phyloP scores from a whole-genome alignment of 306 rosid genomes.

The Malus fusca region DNA sequence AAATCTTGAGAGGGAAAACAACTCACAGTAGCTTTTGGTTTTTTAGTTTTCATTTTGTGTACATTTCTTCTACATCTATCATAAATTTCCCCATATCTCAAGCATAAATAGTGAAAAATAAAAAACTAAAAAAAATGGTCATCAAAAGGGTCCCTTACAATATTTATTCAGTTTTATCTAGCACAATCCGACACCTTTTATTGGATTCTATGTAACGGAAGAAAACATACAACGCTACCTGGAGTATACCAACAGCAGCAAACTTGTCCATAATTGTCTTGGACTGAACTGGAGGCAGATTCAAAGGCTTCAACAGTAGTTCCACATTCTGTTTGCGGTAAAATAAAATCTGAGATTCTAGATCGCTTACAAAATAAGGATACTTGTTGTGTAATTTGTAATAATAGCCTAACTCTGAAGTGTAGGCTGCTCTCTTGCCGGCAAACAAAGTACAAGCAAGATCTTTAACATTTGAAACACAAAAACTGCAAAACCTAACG shows the following conservation, averaged over 20 bases:
- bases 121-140: too few relatives aligned
- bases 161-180: not conserved
- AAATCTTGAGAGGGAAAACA: too few relatives aligned
- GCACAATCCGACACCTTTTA: not conserved
- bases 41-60: too few relatives aligned
- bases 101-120: too few relatives aligned
- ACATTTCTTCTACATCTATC: too few relatives aligned
- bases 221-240: constrained; percentile 30
- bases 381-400: not conserved
- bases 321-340: constrained; percentile 51
- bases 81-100: too few relatives aligned
- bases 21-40: too few relatives aligned
- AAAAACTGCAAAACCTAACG: not conserved
- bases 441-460: not conserved
- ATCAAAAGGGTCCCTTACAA: too few relatives aligned
- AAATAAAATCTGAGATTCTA: constrained; percentile 2
- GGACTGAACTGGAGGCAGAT: constrained; percentile 32
- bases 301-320: constrained; percentile 48
- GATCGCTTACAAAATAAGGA: not conserved
- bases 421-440: not conserved
- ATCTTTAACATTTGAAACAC: not conserved
- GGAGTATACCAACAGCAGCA: constrained; percentile 95
- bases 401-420: not conserved
- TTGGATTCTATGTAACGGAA: not conserved
- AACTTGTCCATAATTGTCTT: constrained; percentile 76